Evolutionary conservation across 768 basidiomycete genomes (phyloP), one percentile per base, ranked within the genome.

Genomic region (Podaxis carcinomalis): DNA sequence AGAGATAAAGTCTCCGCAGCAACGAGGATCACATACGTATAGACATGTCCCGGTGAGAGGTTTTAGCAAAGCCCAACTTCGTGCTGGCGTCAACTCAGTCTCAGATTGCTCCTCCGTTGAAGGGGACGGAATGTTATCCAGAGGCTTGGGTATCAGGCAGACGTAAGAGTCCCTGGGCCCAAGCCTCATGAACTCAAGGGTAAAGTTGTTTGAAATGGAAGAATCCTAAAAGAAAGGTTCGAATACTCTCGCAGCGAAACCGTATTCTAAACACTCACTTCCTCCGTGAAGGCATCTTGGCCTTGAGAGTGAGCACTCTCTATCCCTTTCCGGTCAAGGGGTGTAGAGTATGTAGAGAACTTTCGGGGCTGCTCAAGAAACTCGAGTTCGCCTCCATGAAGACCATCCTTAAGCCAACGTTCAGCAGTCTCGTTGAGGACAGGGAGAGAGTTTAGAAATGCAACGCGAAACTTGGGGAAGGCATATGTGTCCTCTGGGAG

Each of bases 41-140:
- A 95, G 83, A 74, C 93, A 95, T 61, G 81, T 84, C 66, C 88
- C 92, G 59, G 85, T 77, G 59, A 95, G 80, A 32, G 92, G 88
- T 66, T 90, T 86, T 25, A 95, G 81, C 53, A 94, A 80, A 35
- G 88, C 87, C 90, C 92, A 94, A 68, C 89, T 87, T 68, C 87
- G 85, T 61, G 85, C 83, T 51, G 91, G 88, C 10, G 86, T 84
- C 56, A 82, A 70, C 66, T 88, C 86, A 62, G 81, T 76, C 63
- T 85, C 78, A 37, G 82, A 68, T 47, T 86, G 83, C 51, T 89
- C 85, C 16, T 81, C 74, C 42, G 75, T 68, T 21, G 53, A 25
- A 28, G 75, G 62, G 19, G 81, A 65, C 58, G 78, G 72, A 54
- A 69, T 67, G 62, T 77, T 80, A 65, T 83, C 76, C 27, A 81